Evolutionary conservation across 2,329 filamentous ascomycete genomes (phyloP).

Genomic region (Coleophoma cylindrospora): DNA sequence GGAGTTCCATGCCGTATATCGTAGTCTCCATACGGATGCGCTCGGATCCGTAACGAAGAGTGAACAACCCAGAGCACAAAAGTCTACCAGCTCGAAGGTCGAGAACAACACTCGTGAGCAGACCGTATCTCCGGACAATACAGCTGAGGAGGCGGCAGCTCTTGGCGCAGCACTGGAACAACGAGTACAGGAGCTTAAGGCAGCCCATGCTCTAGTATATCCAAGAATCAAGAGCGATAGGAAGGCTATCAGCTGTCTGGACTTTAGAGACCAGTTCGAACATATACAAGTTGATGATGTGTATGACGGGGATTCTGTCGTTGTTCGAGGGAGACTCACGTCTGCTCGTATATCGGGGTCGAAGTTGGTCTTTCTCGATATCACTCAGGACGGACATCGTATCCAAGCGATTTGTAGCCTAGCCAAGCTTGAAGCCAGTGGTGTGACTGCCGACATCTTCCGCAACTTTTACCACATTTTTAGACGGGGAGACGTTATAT

Average conservation of each 20-base stretch:
- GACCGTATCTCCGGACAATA: too few species aligned
- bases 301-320: constrained; percentile 8
- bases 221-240: constrained; percentile 39
- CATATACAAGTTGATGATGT: constrained; percentile 27
- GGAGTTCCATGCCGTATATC: constrained; percentile 1
- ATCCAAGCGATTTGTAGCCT: constrained; percentile 76
- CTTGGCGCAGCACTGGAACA: constrained; percentile 27
- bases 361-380: constrained; percentile 79
- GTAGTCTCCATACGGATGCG: neutral
- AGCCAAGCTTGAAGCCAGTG: constrained; percentile 35
- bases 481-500: constrained; percentile 77
- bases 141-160: neutral
- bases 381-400: constrained; percentile 66
- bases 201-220: constrained; percentile 46
- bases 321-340: constrained; percentile 61
- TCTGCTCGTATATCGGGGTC: constrained; percentile 67
- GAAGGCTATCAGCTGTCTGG: constrained; percentile 26
- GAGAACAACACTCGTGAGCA: neutral
- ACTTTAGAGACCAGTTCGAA: constrained; percentile 26
- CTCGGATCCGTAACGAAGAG: neutral
- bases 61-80: neutral
- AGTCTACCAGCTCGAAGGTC: neutral
- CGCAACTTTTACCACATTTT: constrained; percentile 61
- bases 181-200: constrained; percentile 48
- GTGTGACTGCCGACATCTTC: constrained; percentile 38